Conservation (phyloP, 192 early-diverging fungal genomes). For the Allomyces javanicus region DNA sequence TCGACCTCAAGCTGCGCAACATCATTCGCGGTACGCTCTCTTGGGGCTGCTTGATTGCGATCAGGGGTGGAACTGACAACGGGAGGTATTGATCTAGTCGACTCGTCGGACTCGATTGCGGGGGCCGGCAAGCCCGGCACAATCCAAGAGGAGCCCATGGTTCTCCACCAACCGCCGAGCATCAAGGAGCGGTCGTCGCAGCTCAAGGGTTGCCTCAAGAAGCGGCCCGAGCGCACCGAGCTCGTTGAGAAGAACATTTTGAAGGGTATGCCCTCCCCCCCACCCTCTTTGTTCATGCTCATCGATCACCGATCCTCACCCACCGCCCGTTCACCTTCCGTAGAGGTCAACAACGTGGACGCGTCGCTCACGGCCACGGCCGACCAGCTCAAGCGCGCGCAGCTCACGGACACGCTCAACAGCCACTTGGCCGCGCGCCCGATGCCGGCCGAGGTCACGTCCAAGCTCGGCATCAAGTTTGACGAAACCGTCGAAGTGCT, state of each 20-base stretch:
- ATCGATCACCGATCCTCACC: too few relatives aligned
- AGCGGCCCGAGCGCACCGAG: slow-evolving; percentile 23
- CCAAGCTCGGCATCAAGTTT: slow-evolving; percentile 17
- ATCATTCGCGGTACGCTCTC: slow-evolving; percentile 17
- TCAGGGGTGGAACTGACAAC: too few relatives aligned
- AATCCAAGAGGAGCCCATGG: too few relatives aligned
- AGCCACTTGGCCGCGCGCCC: slow-evolving; percentile 24
- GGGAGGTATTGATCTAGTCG: not conserved
- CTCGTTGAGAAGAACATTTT: slow-evolving; percentile 32
- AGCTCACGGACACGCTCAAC: slow-evolving; percentile 24
- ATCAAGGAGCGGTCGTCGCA: slow-evolving; percentile 7
- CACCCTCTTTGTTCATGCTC: not conserved
- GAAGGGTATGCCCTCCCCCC: slow-evolving; percentile 8
- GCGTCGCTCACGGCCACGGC: slow-evolving; percentile 22
- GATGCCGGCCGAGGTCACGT: slow-evolving; percentile 16
- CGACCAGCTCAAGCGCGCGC: slow-evolving; percentile 17
- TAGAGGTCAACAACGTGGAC: slow-evolving; percentile 6
- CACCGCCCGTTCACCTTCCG: too few relatives aligned
- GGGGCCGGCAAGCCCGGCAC: too few relatives aligned
- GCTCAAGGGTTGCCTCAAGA: slow-evolving; percentile 26
- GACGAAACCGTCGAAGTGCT: slow-evolving; percentile 35
- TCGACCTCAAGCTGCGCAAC: slow-evolving; percentile 30
- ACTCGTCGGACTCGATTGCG: not conserved
- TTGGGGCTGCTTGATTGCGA: too few relatives aligned
- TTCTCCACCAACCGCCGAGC: not conserved